phyloP scores from a whole-genome alignment of 176 grass and related monocot species.

The Bromus sterilis region DNA sequence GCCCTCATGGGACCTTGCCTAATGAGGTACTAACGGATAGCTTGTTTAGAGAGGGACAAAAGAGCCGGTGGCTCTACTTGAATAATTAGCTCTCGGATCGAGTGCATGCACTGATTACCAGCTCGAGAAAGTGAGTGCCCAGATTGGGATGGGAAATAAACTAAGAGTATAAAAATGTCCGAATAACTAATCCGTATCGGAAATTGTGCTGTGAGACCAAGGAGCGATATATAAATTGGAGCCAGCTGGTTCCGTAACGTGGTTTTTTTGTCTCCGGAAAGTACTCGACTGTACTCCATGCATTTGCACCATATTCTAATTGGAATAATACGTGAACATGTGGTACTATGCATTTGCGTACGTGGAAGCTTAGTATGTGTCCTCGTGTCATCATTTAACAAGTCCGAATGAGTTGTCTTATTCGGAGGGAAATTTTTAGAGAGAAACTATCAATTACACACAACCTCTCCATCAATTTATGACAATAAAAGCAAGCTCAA shows the following conservation, averaged over 20 bases:
- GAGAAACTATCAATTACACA: no score
- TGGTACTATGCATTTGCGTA: not conserved
- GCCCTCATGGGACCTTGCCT: slow-evolving; percentile 8
- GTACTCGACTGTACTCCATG: not conserved
- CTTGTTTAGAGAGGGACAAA: slow-evolving; percentile 4
- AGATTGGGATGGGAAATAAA: not conserved
- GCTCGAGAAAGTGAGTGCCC: not conserved
- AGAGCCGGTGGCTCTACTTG: not conserved
- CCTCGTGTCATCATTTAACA: not conserved
- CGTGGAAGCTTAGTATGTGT: not conserved
- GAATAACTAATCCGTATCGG: slow-evolving; percentile 19
- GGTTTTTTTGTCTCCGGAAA: not conserved
- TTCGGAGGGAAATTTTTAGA: no score
- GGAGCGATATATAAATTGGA: not conserved
- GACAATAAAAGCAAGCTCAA: no score
- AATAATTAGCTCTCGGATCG: not conserved
- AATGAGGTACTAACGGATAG: slow-evolving; percentile 4
- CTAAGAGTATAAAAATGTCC: not conserved
- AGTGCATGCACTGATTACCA: not conserved
- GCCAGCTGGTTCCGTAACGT: not conserved
- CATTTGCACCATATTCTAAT: not conserved
- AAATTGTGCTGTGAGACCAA: not conserved
- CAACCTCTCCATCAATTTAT: no score
- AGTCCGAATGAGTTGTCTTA: not conserved
- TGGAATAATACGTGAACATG: not conserved